phyloP scores from a whole-genome alignment of 2,329 filamentous ascomycete genomes.

The Teratosphaeria pseudoeucalypti region DNA sequence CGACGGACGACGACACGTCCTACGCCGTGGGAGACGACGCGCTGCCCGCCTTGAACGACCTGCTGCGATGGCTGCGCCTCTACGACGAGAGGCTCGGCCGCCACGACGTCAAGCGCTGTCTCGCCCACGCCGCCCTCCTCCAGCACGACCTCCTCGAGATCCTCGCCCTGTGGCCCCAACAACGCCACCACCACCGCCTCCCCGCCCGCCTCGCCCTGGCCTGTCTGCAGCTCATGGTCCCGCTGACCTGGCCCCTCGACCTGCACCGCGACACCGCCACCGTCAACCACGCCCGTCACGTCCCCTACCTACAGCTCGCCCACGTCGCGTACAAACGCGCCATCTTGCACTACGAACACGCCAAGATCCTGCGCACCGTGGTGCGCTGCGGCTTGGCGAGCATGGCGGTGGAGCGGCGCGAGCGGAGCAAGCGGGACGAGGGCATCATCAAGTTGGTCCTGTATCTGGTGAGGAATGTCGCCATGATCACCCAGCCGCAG shows the following conservation, averaged over 20 bases:
- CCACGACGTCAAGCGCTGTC: constrained; percentile 85
- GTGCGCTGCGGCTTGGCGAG: constrained; percentile 74
- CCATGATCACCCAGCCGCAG: constrained; percentile 67
- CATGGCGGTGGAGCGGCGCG: constrained; percentile 67
- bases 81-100: constrained; percentile 69
- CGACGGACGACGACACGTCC: constrained; percentile 25
- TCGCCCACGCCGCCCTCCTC: constrained; percentile 86
- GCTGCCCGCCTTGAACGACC: constrained; percentile 78
- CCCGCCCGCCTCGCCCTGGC: constrained; percentile 72
- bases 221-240: constrained; percentile 81
- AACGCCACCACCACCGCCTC: constrained; percentile 60
- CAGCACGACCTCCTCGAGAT: constrained; percentile 85
- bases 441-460: constrained; percentile 85
- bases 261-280: constrained; percentile 71
- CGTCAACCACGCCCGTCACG: constrained; percentile 82
- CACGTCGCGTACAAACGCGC: constrained; percentile 85
- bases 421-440: constrained; percentile 70
- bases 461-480: constrained; percentile 81
- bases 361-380: constrained; percentile 67
- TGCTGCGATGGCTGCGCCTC: constrained; percentile 89
- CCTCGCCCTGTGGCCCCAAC: constrained; percentile 68
- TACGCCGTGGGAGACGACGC: constrained; percentile 92
- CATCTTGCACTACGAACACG: constrained; percentile 72
- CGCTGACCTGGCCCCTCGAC: constrained; percentile 88
- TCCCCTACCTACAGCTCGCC: constrained; percentile 77